Percentiles rank a stretch among this genome's conserved stretches.
These are phyloP conservation scores for Pseudonectria buxi DNA, from an alignment of 2,329 filamentous ascomycete species.

Conservation along the genomic window DNA sequence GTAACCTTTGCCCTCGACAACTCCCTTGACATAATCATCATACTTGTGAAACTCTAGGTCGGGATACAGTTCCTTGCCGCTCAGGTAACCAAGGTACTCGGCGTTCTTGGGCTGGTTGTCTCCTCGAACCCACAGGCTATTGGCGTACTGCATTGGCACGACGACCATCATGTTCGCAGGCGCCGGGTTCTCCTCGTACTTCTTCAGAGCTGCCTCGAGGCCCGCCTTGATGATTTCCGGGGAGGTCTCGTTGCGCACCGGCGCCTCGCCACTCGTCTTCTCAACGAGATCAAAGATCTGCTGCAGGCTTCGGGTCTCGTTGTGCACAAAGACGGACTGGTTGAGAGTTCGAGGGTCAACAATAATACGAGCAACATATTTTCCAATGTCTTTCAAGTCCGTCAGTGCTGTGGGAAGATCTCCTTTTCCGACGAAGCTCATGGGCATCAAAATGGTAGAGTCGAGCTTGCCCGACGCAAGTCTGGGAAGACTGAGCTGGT, in stretches of 20 bases:
- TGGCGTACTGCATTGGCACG: too few species aligned
- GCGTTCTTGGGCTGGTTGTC: too few species aligned
- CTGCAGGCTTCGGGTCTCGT: constrained; percentile 38
- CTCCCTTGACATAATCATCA: too few species aligned
- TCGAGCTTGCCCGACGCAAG: constrained; percentile 23
- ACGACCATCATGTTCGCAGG: too few species aligned
- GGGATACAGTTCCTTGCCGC: too few species aligned
- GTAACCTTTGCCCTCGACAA: too few species aligned
- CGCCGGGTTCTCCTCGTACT: too few species aligned
- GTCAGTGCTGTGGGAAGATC: constrained; percentile 36
- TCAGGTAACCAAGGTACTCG: too few species aligned
- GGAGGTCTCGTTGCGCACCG: constrained; percentile 15
- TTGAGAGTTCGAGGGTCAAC: constrained; percentile 47
- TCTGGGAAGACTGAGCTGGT: constrained; percentile 34
- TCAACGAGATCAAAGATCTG: constrained; percentile 41
- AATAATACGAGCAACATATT: constrained; percentile 44
- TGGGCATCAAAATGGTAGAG: constrained; percentile 25
- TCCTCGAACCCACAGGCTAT: constrained; percentile 5
- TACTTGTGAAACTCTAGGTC: too few species aligned
- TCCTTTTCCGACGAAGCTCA: constrained; percentile 39
- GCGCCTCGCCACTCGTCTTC: constrained; percentile 40
- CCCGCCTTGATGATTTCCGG: too few species aligned
- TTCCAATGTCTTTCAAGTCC: constrained; percentile 46
- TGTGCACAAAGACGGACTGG: constrained; percentile 42
- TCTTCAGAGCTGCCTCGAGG: too few species aligned